These are phyloP conservation scores for Metrosideros polymorpha DNA, from an alignment of 441 rosid species.

Conservation along the genomic window DNA sequence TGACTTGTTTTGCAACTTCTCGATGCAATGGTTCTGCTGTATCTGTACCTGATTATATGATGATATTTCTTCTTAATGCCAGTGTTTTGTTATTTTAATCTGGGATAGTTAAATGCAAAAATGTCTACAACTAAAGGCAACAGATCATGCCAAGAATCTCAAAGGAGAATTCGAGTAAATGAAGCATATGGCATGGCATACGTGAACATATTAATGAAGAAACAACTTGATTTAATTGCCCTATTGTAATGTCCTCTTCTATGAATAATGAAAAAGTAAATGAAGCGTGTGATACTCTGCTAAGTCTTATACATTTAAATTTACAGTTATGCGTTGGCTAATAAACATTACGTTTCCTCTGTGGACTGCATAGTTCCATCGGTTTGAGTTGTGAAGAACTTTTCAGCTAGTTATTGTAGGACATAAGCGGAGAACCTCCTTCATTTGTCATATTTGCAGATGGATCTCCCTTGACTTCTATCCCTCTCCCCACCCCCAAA, in stretches of 20 bases:
- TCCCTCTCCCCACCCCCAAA: background rate
- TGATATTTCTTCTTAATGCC: background rate
- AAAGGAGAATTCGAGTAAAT: background rate
- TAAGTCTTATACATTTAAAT: background rate
- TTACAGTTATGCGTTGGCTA: background rate
- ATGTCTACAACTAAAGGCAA: no score
- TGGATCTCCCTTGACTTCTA: background rate
- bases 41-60: background rate
- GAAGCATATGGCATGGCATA: background rate
- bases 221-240: background rate
- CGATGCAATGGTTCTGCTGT: background rate
- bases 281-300: background rate
- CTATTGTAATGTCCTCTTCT: background rate
- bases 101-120: no score
- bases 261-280: background rate
- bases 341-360: background rate
- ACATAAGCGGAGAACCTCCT: background rate
- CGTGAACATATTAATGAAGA: background rate
- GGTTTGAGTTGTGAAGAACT: background rate
- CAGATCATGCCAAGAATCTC: no score
- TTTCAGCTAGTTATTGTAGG: background rate
- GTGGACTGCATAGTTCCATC: background rate
- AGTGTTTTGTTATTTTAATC: background rate
- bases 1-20: no score
- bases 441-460: background rate